A percentile compares a stretch with the other conserved stretches of the same genome.
These are phyloP conservation scores for thale cress (Arabidopsis thaliana) DNA, from an alignment of 345 rosid genomes.

Conservation along the genomic window DNA sequence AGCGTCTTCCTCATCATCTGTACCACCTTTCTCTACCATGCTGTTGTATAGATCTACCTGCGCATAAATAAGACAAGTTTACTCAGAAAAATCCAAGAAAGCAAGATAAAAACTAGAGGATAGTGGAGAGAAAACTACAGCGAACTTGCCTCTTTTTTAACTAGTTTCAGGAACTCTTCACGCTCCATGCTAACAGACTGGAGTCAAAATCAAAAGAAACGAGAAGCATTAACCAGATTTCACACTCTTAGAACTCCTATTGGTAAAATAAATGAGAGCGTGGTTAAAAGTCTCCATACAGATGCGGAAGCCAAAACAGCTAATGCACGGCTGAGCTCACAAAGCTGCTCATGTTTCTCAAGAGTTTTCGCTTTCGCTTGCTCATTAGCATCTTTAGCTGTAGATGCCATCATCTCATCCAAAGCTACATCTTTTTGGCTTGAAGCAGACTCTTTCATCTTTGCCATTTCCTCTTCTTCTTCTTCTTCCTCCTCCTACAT, in stretches of 20 bases:
- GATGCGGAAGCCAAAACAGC: slow-evolving; percentile 98
- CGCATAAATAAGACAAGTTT: not conserved
- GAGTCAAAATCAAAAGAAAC: slow-evolving; percentile 41
- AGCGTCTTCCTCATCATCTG: slow-evolving; percentile 75
- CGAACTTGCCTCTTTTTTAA: slow-evolving; percentile 79
- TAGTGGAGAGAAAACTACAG: not conserved
- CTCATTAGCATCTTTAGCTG: slow-evolving; percentile 76
- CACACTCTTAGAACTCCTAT: slow-evolving; percentile 6
- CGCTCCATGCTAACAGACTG: slow-evolving; percentile 98
- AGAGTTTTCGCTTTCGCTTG: slow-evolving; percentile 80
- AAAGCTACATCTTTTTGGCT: slow-evolving; percentile 78
- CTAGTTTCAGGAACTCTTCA: slow-evolving; percentile 88
- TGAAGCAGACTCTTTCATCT: slow-evolving; percentile 69
- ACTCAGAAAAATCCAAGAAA: slow-evolving; percentile 7
- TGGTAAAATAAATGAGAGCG: slow-evolving; percentile 16
- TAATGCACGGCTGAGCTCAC: slow-evolving; percentile 96
- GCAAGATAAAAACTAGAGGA: not conserved
- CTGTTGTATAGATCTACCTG: slow-evolving; percentile 88
- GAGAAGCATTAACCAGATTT: slow-evolving; percentile 22
- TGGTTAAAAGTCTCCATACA: slow-evolving; percentile 52
- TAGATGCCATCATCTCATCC: slow-evolving; percentile 75
- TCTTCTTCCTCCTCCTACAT: slow-evolving; percentile 80
- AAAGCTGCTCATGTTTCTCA: slow-evolving; percentile 94
- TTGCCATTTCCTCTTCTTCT: slow-evolving; percentile 90
- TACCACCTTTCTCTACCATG: slow-evolving; percentile 92